Evolutionary conservation across 73 alveolate genomes (phyloP).

Genomic region (Paramecium sexaurelia): DNA sequence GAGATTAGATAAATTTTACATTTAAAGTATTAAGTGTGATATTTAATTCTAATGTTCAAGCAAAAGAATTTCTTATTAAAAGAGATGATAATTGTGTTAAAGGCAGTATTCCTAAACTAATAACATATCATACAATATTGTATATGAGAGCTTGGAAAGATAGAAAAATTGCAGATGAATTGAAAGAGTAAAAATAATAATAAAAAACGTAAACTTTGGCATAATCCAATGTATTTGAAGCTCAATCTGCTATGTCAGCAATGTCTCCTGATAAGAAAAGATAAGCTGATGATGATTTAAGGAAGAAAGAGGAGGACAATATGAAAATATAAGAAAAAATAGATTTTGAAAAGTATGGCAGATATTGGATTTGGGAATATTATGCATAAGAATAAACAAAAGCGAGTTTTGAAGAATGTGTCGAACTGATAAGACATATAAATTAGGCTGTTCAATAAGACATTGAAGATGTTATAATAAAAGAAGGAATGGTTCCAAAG

Average conservation of each 20-base stretch:
- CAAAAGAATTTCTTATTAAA: slow-evolving; percentile 45
- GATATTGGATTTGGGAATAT: slow-evolving; percentile 65
- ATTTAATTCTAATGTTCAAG: slow-evolving; percentile 40
- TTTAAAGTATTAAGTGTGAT: slow-evolving; percentile 22
- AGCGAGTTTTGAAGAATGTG: slow-evolving; percentile 57
- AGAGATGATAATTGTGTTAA: slow-evolving; percentile 61
- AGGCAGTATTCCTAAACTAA: slow-evolving; percentile 51
- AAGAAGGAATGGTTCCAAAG: slow-evolving; percentile 57
- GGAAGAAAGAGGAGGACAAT: slow-evolving; percentile 39
- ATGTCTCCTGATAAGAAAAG: slow-evolving; percentile 53
- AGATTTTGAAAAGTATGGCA: slow-evolving; percentile 64
- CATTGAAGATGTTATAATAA: slow-evolving; percentile 55
- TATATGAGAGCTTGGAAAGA: slow-evolving; percentile 59
- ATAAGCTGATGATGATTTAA: slow-evolving; percentile 21
- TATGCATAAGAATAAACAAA: slow-evolving; percentile 28
- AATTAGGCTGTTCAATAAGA: slow-evolving; percentile 66
- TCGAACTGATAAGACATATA: slow-evolving; percentile 52
- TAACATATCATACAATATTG: slow-evolving; percentile 51
- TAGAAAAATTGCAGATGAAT: slow-evolving; percentile 60
- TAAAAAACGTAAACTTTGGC: background rate
- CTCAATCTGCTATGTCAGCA: background rate
- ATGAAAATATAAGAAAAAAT: slow-evolving; percentile 11
- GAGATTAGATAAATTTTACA: slow-evolving; percentile 64
- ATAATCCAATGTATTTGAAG: background rate
- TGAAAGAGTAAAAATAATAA: background rate